Evolutionary conservation across 441 rosid genomes (phyloP).

Genomic region (Populus tomentosa): DNA sequence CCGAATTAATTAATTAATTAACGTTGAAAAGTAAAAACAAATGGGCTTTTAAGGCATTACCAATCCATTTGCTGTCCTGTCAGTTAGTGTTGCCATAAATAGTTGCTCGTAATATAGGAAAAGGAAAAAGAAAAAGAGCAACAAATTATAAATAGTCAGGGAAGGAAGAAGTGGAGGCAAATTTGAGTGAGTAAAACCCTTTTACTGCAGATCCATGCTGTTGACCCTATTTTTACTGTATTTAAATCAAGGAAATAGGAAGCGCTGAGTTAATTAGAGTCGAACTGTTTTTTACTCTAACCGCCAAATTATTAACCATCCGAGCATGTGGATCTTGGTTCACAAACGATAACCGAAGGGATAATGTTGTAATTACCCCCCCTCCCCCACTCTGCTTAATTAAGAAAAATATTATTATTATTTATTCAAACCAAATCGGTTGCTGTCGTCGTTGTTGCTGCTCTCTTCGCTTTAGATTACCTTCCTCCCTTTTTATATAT

Average conservation of each 20-base stretch:
- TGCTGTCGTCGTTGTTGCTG: slow-evolving; percentile 29
- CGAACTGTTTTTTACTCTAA: neutral
- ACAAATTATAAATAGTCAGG: neutral
- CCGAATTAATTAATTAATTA: too few relatives aligned
- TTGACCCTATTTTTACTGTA: neutral
- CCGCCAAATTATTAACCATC: neutral
- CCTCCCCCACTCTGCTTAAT: neutral
- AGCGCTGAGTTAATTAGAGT: too few relatives aligned
- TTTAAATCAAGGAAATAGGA: too few relatives aligned
- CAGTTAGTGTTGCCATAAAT: neutral
- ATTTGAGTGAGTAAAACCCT: neutral
- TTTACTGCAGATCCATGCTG: neutral
- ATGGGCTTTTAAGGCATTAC: neutral
- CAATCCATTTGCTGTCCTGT: neutral
- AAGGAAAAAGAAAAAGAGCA: neutral
- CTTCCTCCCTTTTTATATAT: slow-evolving; percentile 26
- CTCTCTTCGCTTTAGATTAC: slow-evolving; percentile 4
- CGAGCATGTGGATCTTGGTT: slow-evolving; percentile 45
- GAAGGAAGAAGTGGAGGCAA: neutral
- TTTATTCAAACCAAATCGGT: slow-evolving; percentile 13
- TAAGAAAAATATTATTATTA: neutral
- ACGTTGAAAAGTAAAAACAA: too few relatives aligned
- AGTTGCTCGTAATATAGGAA: neutral
- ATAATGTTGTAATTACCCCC: slow-evolving; percentile 25
- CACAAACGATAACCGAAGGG: slow-evolving; percentile 32